These are phyloP conservation scores for Dothidotthia symphoricarpi DNA, from an alignment of 2,329 filamentous ascomycete genomes.

Conservation along the genomic window DNA sequence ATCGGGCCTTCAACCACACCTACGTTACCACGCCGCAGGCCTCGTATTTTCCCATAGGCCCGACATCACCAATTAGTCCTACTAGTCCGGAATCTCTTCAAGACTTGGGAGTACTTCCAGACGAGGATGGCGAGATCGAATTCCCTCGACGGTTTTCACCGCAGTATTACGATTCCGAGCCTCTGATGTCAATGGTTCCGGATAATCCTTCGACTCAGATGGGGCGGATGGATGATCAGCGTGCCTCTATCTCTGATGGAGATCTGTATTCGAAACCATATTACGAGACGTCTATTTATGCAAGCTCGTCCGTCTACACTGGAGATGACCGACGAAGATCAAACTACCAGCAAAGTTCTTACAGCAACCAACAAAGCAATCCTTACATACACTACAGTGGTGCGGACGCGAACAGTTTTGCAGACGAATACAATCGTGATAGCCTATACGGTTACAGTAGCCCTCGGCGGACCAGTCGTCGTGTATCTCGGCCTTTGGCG, in stretches of 20 bases:
- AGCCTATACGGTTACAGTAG: slow-evolving; percentile 15
- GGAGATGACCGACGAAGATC: slow-evolving; percentile 21
- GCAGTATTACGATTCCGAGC: slow-evolving; percentile 9
- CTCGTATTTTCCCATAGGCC: slow-evolving; percentile 19
- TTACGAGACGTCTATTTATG: slow-evolving; percentile 34
- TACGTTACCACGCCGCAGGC: slow-evolving; percentile 17
- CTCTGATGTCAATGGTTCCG: slow-evolving; percentile 32
- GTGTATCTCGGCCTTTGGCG: slow-evolving; percentile 10
- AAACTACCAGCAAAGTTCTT: slow-evolving; percentile 19
- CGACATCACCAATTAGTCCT: slow-evolving; percentile 19
- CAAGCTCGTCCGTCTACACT: slow-evolving; percentile 35
- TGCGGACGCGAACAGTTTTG: slow-evolving; percentile 12
- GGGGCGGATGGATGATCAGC: slow-evolving; percentile 13
- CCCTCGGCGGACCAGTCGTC: slow-evolving; percentile 10
- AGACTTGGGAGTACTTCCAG: slow-evolving; percentile 6
- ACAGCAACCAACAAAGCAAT: slow-evolving; percentile 22
- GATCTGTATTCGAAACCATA: slow-evolving; percentile 17
- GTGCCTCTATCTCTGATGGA: slow-evolving; percentile 10
- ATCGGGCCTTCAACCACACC: slow-evolving; percentile 20
- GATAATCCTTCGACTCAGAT: slow-evolving; percentile 24
- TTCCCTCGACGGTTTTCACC: slow-evolving; percentile 1
- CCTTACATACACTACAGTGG: slow-evolving; percentile 18
- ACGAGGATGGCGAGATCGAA: slow-evolving; percentile 10
- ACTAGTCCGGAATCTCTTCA: slow-evolving; percentile 9
- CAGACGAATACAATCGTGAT: slow-evolving; percentile 15